Conservation (phyloP, 352 stramenopile genomes). For the Plasmopara viticola region DNA sequence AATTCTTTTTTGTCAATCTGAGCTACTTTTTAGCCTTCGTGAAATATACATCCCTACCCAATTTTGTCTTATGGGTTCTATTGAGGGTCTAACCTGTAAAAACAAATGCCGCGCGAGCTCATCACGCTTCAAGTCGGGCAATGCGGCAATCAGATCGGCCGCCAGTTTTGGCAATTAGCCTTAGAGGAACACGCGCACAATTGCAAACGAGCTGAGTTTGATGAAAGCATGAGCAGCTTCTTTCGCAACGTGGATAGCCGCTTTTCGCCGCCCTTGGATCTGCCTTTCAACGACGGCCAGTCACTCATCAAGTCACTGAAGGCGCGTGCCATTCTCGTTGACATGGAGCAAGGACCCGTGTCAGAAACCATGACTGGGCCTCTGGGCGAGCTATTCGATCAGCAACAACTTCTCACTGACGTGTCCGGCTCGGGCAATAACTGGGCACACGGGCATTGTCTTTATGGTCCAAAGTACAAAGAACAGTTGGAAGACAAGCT, state of each 20-base stretch:
- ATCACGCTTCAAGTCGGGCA: slow-evolving; percentile 91
- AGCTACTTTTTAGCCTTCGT: too few species aligned
- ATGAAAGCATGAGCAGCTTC: slow-evolving; percentile 90
- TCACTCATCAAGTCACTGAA: slow-evolving; percentile 50
- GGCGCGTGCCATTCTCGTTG: slow-evolving; percentile 86
- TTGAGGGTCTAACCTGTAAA: neutral
- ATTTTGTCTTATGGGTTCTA: too few species aligned
- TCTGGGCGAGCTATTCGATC: slow-evolving; percentile 86
- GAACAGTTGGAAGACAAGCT: slow-evolving; percentile 77
- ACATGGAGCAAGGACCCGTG: slow-evolving; percentile 90
- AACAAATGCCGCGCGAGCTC: slow-evolving; percentile 72
- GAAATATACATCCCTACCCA: too few species aligned
- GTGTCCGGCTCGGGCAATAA: slow-evolving; percentile 91
- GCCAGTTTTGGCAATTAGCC: slow-evolving; percentile 88
- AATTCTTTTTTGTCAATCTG: too few species aligned
- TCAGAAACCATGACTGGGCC: slow-evolving; percentile 74
- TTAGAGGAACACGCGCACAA: slow-evolving; percentile 86
- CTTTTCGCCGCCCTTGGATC: slow-evolving; percentile 40
- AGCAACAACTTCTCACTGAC: slow-evolving; percentile 83
- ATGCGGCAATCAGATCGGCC: slow-evolving; percentile 92
- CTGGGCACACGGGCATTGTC: slow-evolving; percentile 86
- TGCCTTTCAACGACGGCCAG: slow-evolving; percentile 38
- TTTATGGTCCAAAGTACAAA: slow-evolving; percentile 86
- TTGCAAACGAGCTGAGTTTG: slow-evolving; percentile 51
- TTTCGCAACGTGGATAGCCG: slow-evolving; percentile 88